Evolutionary conservation across 495 filamentous ascomycete genomes (phyloP), one percentile per base, ranked within the genome.

Genomic region (Chaetomium cochliodes): DNA sequence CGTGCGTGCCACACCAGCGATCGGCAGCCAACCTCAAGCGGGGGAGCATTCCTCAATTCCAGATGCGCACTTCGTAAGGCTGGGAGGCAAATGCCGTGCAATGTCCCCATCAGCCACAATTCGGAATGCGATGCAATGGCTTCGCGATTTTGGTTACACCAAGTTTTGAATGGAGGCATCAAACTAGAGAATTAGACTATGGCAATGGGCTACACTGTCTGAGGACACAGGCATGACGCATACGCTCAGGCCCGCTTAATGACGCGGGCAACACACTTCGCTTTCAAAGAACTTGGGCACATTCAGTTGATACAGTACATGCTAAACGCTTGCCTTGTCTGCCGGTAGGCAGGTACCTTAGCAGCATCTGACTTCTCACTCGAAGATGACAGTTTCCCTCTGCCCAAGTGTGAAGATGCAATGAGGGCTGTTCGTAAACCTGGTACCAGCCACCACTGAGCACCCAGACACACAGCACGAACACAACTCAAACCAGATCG

Each of bases 31-130:
- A 66, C 64, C 61, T 60, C 22, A 67, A 20, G 12, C 12, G 30
- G 26, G n/a, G 65, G 68, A 61, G 65, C 68, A 62, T 67, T 63
- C 65, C 50, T 51, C 25, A 2, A 30, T 61, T 68, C 51, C n/a
- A 68, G 62, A 68, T 65, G 57, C 16, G 51, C 37, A 59, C 8
- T 0, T 55, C 3, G 60, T 56, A 55, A 63, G 54, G 55, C 60
- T 67, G 59, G 28, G 60, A 55, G 55, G 26, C 1, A 5, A 46
- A 60, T 51, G 46, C 33, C 16, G 57, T 25, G 58, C 5, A 16
- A 28, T 26, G 23, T 28, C 39, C 16, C 0, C 2, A 33, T 9
- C 0, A 30, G 5, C 56, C 18, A 57, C 30, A 28, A 5, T 28
- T 41, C 9, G 54, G 37, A 33, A 30, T 33, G 53, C 1, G 53